Evolutionary conservation across 2,329 filamentous ascomycete species (phyloP), one percentile per base, ranked within the genome.

Genomic region (Lachnellula hyalina): DNA sequence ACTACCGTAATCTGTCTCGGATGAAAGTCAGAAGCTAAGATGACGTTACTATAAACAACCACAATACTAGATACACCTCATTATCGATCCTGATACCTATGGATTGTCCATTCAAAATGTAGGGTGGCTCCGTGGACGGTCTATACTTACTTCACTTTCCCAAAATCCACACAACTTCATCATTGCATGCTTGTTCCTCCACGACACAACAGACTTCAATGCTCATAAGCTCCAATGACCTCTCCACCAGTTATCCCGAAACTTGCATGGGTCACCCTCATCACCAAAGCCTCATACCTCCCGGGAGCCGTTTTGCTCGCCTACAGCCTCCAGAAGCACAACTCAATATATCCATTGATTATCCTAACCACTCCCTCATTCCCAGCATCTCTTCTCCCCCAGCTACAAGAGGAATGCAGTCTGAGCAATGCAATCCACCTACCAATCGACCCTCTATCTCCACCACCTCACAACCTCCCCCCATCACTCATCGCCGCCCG

Each of bases 281-380:
- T 96, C 69, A 95, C 90, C 54, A 91, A 91, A 71, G 81, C 81
- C 47, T 78, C 78, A 64, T 95, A 95, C 71, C 82, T 95, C 55
- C 79, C 86, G 7, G 90, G 90, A 40, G 84, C 93, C 38, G 77
- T 95, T 52, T 89, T 89, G 1, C 85, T 95, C 54, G 80, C 90
- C 64, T 81, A 88, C 72, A 89, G 87, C 40, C 82, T 95, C 62
- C 82, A 82, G 63, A 76, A 77, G 59, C 75, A 78, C 49, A 70
- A 74, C 9, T 85, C 86, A 3, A 78, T 78, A 40, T 94, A 93
- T 69, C 89, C 89, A 1, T 82, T 95, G 53, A 74, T 95, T 36
- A 89, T 85, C 5, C 81, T 95, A 46, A 91, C 91, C 74, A 93
- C 89, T 12, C 82, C 89, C 67, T 76, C 81, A 19, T 85, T 94